These are phyloP conservation scores for Saccharomyces kudriavzevii DNA, from an alignment of 805 yeast genomes.

Conservation along the genomic window DNA sequence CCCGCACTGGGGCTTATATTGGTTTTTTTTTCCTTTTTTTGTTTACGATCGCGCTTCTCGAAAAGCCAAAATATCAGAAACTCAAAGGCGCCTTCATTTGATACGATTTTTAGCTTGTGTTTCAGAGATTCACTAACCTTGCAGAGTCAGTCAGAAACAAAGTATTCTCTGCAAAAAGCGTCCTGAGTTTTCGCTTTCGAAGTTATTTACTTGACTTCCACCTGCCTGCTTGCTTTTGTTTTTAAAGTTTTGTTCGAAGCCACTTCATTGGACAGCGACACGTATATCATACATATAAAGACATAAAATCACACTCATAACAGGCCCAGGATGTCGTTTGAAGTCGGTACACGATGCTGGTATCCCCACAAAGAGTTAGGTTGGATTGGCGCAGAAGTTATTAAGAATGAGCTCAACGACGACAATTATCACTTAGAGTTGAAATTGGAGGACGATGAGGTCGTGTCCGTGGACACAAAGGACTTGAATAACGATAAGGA, in stretches of 20 bases:
- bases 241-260: neutral
- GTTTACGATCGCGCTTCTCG: neutral
- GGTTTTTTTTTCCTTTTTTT: neutral
- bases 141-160: neutral
- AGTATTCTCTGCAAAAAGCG: neutral
- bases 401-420: slow-evolving; percentile 33
- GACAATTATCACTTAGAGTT: slow-evolving; percentile 45
- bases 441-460: slow-evolving; percentile 42
- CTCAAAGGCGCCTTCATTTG: neutral
- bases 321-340: slow-evolving; percentile 29
- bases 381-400: slow-evolving; percentile 64
- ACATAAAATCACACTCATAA: neutral
- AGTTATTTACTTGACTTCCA: neutral
- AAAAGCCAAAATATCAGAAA: neutral
- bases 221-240: neutral
- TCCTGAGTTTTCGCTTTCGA: neutral
- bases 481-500: slow-evolving; percentile 19
- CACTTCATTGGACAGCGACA: slow-evolving; percentile 46
- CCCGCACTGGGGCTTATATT: neutral
- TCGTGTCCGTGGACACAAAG: slow-evolving; percentile 41
- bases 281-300: slow-evolving; percentile 36
- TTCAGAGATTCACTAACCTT: neutral
- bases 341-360: slow-evolving; percentile 68
- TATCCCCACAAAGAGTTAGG: slow-evolving; percentile 61
- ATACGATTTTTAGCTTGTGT: neutral